phyloP scores from a whole-genome alignment of 331 rosid genomes.

The Dryas integrifolia region DNA sequence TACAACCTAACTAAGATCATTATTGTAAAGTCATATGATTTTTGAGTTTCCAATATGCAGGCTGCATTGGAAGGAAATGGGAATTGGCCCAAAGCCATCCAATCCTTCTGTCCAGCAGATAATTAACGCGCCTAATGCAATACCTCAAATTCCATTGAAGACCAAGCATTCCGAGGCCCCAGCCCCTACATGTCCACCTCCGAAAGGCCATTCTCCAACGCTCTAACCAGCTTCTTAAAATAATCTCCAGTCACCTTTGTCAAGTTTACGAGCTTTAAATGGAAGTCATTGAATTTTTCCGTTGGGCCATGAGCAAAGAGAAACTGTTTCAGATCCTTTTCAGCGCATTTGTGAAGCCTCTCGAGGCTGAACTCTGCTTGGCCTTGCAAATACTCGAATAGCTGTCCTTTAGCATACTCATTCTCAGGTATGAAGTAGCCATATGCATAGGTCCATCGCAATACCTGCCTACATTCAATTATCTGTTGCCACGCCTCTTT shows the following conservation, averaged over 20 bases:
- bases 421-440: conserved; percentile 41
- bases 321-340: conserved; percentile 26
- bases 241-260: conserved; percentile 49
- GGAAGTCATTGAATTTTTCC: conserved; percentile 31
- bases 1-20: no score
- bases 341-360: conserved; percentile 45
- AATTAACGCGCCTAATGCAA: no score
- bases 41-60: no score
- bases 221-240: conserved; percentile 46
- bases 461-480: conserved; percentile 48
- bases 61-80: no score
- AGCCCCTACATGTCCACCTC: conserved; percentile 25
- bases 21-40: no score
- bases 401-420: conserved; percentile 37
- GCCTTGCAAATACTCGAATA: conserved; percentile 47
- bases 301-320: conserved; percentile 17
- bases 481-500: conserved; percentile 54
- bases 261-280: conserved; percentile 31
- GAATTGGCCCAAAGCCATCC: no score
- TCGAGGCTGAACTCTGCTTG: conserved; percentile 55
- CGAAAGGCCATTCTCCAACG: conserved; percentile 49
- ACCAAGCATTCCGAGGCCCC: no score
- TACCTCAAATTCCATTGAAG: no score
- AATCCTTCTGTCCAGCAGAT: no score
- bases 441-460: conserved; percentile 60